Evolutionary conservation across 1,284 basidiomycete species (phyloP), one percentile per base, ranked within the genome.

Genomic region (Leccinum fuscescens): DNA sequence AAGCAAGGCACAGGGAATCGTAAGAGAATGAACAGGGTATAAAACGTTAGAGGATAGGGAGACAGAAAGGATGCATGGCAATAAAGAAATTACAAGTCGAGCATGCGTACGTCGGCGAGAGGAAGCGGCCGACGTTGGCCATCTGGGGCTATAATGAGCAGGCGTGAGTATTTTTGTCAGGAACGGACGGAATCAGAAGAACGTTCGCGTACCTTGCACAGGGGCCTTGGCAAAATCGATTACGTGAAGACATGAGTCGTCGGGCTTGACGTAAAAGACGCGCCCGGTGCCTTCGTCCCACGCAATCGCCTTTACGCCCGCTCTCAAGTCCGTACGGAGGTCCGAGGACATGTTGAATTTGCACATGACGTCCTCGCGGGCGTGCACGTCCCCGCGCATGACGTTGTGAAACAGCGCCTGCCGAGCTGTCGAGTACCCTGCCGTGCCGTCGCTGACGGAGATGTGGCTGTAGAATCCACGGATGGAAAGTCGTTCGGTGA

Each of bases 231-330:
- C 73, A 39, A 80, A 77, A 61, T 80, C 80, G 42, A 76, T 66
- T 54, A 81, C 73, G 39, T 68, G 65, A 14, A 80, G 59, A 12
- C 60, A 44, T 3, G 62, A 59, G 49, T 74, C 69, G 3, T 68
- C 64, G 11, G 69, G 68, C 20, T 67, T 68, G 42, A 73, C 74
- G 8, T 79, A 69, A 59, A 76, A 73, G 8, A 80, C 67, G 6
- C 79, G 69, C 7, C 80, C 80, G 2, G 74, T 76, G 27, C 72
- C 73, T 63, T 80, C 80, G 64, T 80, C 80, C 78, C 79, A 80
- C 11, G 76, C 73, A 33, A 78, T 69, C 27, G 75, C 66, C 14
- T 62, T 67, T 31, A 74, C 60, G 29, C 73, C 74, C 5, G 61
- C 27, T 17, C 61, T 53, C 57, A 76, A 50, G 15, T 65, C 64